Base-by-base conservation (phyloP, 1,284 basidiomycete species). In the Limonomyces culmigenus region DNA sequence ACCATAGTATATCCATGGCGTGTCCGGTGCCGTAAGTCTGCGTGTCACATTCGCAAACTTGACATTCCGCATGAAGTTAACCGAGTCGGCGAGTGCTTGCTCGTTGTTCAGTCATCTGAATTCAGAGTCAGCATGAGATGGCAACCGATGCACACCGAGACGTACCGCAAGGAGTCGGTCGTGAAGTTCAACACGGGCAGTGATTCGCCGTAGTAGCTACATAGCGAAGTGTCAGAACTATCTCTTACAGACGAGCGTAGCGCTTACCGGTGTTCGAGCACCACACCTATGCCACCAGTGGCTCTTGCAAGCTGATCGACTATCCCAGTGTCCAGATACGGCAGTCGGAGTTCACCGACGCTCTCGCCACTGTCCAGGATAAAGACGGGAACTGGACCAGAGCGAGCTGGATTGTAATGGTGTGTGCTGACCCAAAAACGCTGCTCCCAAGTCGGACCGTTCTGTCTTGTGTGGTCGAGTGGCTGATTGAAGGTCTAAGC, bases 1-100 rank as follows among this genome's bases (percentile, higher is more conserved):
- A 19, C 93, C 92, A 47, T 95, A 95, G 55, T 93, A 93, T 43
- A 97, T 87, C 83, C 91, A 93, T 2, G 87, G 84, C 1, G 79
- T 77, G 20, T 55, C 62, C 3, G 68, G 72, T 3, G 76, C 70
- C 2, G 76, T 75, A 39, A 86, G 48, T 42, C 79, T 65, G 40
- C 80, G 70, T 3, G 73, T 59, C 18, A 92, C 69, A 0, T 78
- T 77, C 1, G 67, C 56, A 38, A 92, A 79, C 44, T 76, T 66
- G 49, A 95, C 74, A 40, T 78, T 70, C 5, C 67, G 61, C 65
- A 96, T 88, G 51, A 97, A 96, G 53, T 83, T 70, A 1, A 88
- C 89, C 33, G 83, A 87, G 58, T 98, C 93, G n/a, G 87, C 79
- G 1, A 87, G 70, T 1, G 88, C 68, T 54, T 96, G 91, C 16